Conservation (phyloP, 2,329 filamentous ascomycete species). For the Monosporascus sp. region DNA sequence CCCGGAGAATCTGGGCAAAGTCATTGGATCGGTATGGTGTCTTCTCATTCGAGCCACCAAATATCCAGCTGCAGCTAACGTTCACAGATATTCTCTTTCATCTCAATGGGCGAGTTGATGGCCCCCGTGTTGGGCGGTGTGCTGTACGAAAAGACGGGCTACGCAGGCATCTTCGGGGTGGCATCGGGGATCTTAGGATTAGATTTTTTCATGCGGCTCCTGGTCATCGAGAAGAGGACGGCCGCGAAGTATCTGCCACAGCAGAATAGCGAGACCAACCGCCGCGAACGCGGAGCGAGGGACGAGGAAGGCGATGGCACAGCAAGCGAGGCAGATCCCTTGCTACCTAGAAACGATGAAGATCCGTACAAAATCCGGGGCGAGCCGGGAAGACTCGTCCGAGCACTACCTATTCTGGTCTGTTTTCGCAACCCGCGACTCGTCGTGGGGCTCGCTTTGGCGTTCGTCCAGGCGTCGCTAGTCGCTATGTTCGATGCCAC, state of each 20-base stretch:
- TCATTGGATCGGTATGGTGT: conserved; percentile 47
- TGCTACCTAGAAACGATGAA: conserved; percentile 32
- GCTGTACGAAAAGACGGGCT: conserved; percentile 54
- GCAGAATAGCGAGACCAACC: conserved; percentile 15
- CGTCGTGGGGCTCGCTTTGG: conserved; percentile 31
- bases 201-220: conserved; percentile 54
- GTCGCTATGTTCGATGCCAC: conserved; percentile 34
- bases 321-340: conserved; percentile 31
- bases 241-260: conserved; percentile 36
- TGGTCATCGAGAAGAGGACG: conserved; percentile 59
- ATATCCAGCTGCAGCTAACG: conserved; percentile 1
- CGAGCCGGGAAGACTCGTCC: conserved; percentile 33
- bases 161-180: conserved; percentile 53
- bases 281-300: conserved; percentile 11
- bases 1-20: conserved; percentile 51
- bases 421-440: conserved; percentile 35
- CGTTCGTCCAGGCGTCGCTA: conserved; percentile 37
- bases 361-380: conserved; percentile 36
- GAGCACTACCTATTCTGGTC: conserved; percentile 41
- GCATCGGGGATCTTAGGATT: conserved; percentile 47
- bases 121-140: conserved; percentile 56
- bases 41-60: too few species aligned
- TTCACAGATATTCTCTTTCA: conserved; percentile 49
- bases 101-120: conserved; percentile 50
- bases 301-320: conserved; percentile 16